These are phyloP conservation scores for Arachnomyces sp. DNA, from an alignment of 2,329 filamentous ascomycete species.

Conservation along the genomic window DNA sequence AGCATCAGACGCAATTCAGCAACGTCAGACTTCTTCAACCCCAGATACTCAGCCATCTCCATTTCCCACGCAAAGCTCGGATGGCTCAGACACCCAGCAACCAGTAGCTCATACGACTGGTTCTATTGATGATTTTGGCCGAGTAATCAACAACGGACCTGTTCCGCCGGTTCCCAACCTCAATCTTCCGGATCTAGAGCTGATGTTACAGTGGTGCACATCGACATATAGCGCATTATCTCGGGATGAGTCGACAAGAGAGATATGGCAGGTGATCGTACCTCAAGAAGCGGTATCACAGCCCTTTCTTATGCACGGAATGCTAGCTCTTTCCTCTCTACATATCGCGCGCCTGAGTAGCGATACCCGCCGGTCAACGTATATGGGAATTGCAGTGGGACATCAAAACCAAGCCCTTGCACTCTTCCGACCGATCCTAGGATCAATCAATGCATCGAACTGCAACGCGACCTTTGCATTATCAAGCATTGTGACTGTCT, in stretches of 20 bases:
- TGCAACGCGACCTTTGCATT: slow-evolving; percentile 32
- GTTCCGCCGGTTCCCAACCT: slow-evolving; percentile 12
- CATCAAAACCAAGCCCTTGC: slow-evolving; percentile 29
- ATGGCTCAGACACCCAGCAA: too few relatives aligned
- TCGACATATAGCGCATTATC: slow-evolving; percentile 38
- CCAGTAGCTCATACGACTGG: too few relatives aligned
- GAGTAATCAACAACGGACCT: background rate
- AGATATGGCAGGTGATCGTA: slow-evolving; percentile 33
- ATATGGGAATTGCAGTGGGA: slow-evolving; percentile 29
- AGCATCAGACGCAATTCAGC: too few relatives aligned
- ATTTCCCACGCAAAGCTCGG: too few relatives aligned
- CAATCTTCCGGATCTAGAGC: slow-evolving; percentile 36
- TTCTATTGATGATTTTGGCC: too few relatives aligned
- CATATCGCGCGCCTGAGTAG: slow-evolving; percentile 29
- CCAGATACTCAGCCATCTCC: too few relatives aligned
- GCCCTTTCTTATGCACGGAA: slow-evolving; percentile 35
- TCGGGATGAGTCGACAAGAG: slow-evolving; percentile 22
- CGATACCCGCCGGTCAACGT: slow-evolving; percentile 23
- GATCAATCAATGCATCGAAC: slow-evolving; percentile 26
- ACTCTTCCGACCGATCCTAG: slow-evolving; percentile 27
- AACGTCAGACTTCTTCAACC: too few relatives aligned
- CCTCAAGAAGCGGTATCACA: slow-evolving; percentile 33
- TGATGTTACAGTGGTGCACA: slow-evolving; percentile 46
- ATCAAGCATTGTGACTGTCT: slow-evolving; percentile 28
- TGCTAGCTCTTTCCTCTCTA: slow-evolving; percentile 32